Base-by-base conservation (phyloP, 305 asterid species). In the Fraxinus platypoda region DNA sequence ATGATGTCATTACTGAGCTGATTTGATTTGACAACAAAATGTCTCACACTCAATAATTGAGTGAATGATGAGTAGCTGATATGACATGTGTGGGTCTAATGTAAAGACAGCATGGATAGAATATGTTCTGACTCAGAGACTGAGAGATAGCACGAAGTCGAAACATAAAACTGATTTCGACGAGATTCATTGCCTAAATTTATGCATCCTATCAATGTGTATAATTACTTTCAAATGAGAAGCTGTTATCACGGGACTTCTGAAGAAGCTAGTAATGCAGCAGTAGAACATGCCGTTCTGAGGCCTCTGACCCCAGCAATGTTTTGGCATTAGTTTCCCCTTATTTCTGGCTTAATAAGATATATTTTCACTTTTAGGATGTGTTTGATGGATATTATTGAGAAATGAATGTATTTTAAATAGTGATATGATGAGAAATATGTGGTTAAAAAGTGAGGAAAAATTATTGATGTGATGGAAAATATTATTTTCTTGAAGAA, bases 1-100 rank as follows among this genome's bases (percentile, higher is more conserved):
- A 74, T 68, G 83, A 74, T 52, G 76, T 81, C 84, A 77, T 80
- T 83, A 17, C 13, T 84, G 35, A 80, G 83, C 80, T 88, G 93
- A 85, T 85, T 91, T 90, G 91, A 88, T 91, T 57, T 75, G 88
- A 82, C 86, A 76, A 78, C 19, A 78, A 70, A 62, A 70, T 87
- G 90, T 90, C 91, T 80, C 88, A 82, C 83, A 82, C 90, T 87
- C 85, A 85, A 88, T 88, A 86, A 87, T 80, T 84, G 78, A 78
- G 73, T 78, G 85, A 74, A 85, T 85, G 86, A 79, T 84, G 86
- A 82, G 85, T 68, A 57, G 88, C 79, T 90, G 89, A 87, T 90
- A 89, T 90, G 86, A 86, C 87, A 80, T 87, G 80, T 88, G 88
- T 84, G 90, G 85, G 80, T 90, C 88, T 83, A 78, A 78, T 81